phyloP scores from a whole-genome alignment of 139 green algal genomes.

The Chlamydomonas asymmetrica region DNA sequence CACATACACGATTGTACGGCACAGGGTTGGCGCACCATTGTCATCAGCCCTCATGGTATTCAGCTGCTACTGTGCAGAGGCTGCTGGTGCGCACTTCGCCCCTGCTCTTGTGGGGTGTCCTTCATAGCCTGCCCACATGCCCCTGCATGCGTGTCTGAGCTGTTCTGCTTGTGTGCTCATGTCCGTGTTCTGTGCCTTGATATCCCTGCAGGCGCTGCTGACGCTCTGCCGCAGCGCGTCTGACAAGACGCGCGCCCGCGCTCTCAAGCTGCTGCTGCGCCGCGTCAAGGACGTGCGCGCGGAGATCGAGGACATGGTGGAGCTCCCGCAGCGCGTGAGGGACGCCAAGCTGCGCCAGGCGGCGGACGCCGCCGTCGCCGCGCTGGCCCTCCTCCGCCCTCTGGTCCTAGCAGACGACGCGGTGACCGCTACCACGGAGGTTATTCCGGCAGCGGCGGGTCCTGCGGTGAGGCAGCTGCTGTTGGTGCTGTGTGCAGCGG shows the following conservation, averaged over 20 bases:
- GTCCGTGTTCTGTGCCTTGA: too few relatives aligned
- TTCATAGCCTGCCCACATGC: too few relatives aligned
- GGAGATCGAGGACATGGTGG: conserved; percentile 37
- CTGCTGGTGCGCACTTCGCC: too few relatives aligned
- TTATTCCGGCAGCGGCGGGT: not conserved
- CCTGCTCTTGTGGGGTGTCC: too few relatives aligned
- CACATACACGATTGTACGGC: too few relatives aligned
- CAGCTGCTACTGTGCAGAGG: too few relatives aligned
- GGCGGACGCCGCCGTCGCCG: conserved; percentile 27
- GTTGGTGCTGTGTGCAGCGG: conserved; percentile 46
- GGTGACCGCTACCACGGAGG: too few relatives aligned
- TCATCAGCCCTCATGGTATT: too few relatives aligned
- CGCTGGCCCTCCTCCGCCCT: conserved; percentile 24
- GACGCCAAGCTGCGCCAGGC: conserved; percentile 12
- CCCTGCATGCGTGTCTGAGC: too few relatives aligned
- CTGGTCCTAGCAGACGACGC: conserved; percentile 15
- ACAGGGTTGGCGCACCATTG: too few relatives aligned
- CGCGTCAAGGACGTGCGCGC: conserved; percentile 23
- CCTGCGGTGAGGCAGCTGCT: conserved; percentile 44
- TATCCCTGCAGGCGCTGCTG: conserved; percentile 47
- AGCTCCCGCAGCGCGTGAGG: conserved; percentile 12
- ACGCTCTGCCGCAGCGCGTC: conserved; percentile 36
- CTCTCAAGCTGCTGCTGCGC: conserved; percentile 58
- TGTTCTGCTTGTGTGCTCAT: too few relatives aligned
- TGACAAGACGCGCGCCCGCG: conserved; percentile 54